phyloP scores from a whole-genome alignment of 2,329 filamentous ascomycete species.

The Cytospora chrysosperma region DNA sequence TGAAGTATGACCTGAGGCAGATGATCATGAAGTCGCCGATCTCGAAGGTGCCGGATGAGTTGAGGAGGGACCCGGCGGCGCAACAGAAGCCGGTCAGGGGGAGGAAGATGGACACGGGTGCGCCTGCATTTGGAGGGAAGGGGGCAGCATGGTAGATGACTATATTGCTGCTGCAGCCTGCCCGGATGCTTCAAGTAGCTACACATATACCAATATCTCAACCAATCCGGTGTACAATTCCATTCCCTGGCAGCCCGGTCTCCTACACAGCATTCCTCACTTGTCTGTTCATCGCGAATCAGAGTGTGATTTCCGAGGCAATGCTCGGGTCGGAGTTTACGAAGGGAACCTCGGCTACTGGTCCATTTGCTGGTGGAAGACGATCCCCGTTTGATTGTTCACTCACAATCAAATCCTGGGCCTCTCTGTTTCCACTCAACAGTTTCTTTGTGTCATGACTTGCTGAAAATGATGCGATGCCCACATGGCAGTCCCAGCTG shows the following conservation, averaged over 20 bases:
- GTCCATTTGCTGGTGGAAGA: background rate
- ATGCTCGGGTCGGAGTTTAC: background rate
- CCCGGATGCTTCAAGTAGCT: background rate
- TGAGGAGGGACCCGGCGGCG: slow-evolving; percentile 86
- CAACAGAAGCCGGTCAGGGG: slow-evolving; percentile 70
- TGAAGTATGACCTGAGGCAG: slow-evolving; percentile 92
- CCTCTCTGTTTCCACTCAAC: background rate
- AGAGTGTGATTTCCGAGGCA: background rate
- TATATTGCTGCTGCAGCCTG: background rate
- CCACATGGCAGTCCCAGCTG: background rate
- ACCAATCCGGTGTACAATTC: background rate
- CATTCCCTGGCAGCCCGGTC: background rate
- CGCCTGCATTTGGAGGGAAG: slow-evolving; percentile 3
- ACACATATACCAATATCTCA: background rate
- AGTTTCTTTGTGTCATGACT: background rate
- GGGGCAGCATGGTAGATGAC: slow-evolving; percentile 3
- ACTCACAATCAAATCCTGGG: background rate
- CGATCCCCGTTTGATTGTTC: background rate
- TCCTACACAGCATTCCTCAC: background rate
- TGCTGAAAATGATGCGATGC: background rate
- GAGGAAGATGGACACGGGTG: slow-evolving; percentile 26
- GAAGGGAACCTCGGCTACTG: background rate
- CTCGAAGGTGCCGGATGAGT: slow-evolving; percentile 85
- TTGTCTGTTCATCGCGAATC: background rate
- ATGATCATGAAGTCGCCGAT: slow-evolving; percentile 91